Conservation (phyloP, 2,329 filamentous ascomycete genomes). For the Colletotrichum musicola region DNA sequence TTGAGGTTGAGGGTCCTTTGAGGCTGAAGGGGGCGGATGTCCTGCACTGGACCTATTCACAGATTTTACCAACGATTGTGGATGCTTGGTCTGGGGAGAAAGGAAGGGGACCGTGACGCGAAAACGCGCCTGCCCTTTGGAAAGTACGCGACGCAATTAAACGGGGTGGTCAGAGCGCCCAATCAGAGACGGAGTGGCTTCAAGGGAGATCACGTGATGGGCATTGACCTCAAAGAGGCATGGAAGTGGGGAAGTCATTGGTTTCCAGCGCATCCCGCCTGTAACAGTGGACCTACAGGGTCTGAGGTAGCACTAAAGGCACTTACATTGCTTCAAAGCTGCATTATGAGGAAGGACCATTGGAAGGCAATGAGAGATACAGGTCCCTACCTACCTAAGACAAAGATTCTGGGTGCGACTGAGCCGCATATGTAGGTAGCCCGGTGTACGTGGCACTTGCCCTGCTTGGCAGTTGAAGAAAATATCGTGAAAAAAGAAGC, state of each 20-base stretch:
- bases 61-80: constrained; percentile 31
- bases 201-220: not conserved
- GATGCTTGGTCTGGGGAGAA: constrained; percentile 26
- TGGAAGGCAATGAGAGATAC: not conserved
- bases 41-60: constrained; percentile 15
- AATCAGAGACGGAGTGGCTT: not conserved
- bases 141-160: constrained; percentile 38
- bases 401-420: too few relatives aligned
- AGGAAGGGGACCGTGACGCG: constrained; percentile 29
- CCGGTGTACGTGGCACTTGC: too few relatives aligned
- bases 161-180: not conserved
- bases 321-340: too few relatives aligned
- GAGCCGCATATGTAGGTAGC: not conserved
- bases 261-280: not conserved
- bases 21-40: constrained; percentile 26
- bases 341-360: not conserved
- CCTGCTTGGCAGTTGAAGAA: not conserved
- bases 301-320: too few relatives aligned
- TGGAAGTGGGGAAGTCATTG: not conserved
- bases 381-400: not conserved
- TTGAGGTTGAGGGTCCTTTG: constrained; percentile 15
- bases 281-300: too few relatives aligned
- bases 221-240: not conserved
- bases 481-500: not conserved
- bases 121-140: constrained; percentile 22